Evolutionary conservation across 805 yeast genomes (phyloP), one percentile per base, ranked within the genome.

Genomic region (Myxozyma geophila): DNA sequence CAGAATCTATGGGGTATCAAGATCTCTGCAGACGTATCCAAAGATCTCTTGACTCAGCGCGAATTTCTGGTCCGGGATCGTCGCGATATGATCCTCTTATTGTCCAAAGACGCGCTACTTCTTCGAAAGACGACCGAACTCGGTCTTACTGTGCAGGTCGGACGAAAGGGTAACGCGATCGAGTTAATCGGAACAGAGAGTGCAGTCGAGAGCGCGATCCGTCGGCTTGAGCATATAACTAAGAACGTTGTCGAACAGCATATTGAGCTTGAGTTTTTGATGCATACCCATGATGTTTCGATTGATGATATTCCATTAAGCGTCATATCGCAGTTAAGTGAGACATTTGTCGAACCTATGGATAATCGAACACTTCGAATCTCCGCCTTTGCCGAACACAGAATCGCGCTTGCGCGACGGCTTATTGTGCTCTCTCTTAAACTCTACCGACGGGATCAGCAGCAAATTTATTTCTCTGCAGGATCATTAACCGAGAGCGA

Each of bases 371-470:
- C 46, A 9, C 43, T 64, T 36, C 56, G 62, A 7, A 60, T 64
- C 12, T 64, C 64, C 7, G 59, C 67, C 8, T 28, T 64, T 28
- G 39, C 21, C 21, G 37, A 28, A 9, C 51, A 52, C 41, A 23
- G 55, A 35, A 53, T 60, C 17, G 56, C 52, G 2, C 36, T 64
- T 10, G 67, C 64, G 19, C 53, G 60, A 19, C 48, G 67, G 15
- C 21, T 64, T 33, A 48, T 60, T 15, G 41, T 64, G 13, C 37
- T 50, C 13, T 64, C 64, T 2, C 37, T 64, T 23, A 57, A 60
- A 19, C 57, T 59, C 13, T 37, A 60, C 47, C 44, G 53, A 7
- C 62, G 57, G 6, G 58, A 46, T 36, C n/a, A n/a, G 10, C 35
- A 46, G 28, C 17, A 35, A 19, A 23, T 61, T 15, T 37, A 36